phyloP scores from a whole-genome alignment of 192 early-diverging fungal species.

The Gryganskiella cystojenkinii region DNA sequence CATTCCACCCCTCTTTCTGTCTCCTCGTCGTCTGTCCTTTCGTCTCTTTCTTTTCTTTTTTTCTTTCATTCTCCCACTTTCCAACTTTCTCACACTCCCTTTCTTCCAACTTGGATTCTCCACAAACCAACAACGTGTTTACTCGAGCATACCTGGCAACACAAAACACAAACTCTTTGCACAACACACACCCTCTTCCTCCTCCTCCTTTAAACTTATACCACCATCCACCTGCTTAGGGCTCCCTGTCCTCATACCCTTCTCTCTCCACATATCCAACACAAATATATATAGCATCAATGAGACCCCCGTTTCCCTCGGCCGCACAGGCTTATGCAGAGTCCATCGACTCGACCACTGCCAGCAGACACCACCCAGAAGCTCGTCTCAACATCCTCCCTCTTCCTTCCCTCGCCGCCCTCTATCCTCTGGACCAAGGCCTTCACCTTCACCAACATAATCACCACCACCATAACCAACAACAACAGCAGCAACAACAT shows the following conservation, averaged over 20 bases:
- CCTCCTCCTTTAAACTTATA: neutral
- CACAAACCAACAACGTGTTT: slow-evolving; percentile 36
- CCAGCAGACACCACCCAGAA: slow-evolving; percentile 46
- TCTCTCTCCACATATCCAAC: slow-evolving; percentile 7
- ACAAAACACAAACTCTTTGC: neutral
- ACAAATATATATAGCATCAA: neutral
- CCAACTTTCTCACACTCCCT: neutral
- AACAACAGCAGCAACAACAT: too few species aligned
- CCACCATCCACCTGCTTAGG: neutral
- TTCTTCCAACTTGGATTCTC: slow-evolving; percentile 8
- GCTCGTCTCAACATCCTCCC: slow-evolving; percentile 44
- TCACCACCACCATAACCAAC: neutral
- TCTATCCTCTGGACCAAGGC: slow-evolving; percentile 42
- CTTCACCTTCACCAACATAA: slow-evolving; percentile 2
- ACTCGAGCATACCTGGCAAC: neutral
- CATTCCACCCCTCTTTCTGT: neutral
- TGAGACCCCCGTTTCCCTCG: slow-evolving; percentile 47
- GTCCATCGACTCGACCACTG: slow-evolving; percentile 40
- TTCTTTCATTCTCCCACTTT: slow-evolving; percentile 3
- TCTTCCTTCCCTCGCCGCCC: slow-evolving; percentile 49
- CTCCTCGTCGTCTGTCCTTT: neutral
- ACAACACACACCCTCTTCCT: neutral
- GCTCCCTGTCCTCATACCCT: neutral
- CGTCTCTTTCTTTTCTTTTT: neutral
- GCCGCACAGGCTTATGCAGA: slow-evolving; percentile 50